Percentiles rank a stretch among this genome's conserved stretches.
Conservation (phyloP, 2,329 filamentous ascomycete species). For the Aspergillus sp. region DNA sequence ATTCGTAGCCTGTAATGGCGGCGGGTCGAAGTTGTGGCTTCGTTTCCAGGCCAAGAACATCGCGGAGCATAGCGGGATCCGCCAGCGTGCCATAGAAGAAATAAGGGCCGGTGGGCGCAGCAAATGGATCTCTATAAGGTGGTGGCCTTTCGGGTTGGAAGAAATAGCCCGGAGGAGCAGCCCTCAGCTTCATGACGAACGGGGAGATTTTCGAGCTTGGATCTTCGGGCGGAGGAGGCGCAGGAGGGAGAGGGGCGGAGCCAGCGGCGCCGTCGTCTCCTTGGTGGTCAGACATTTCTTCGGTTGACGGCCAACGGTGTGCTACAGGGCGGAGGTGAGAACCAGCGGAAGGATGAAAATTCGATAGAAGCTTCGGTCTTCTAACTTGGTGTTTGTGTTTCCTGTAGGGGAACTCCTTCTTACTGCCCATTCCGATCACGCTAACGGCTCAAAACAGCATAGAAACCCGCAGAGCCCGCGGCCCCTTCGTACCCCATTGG, state of each 20-base stretch:
- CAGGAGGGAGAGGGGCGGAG: conserved; percentile 3
- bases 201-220: conserved; percentile 10
- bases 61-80: conserved; percentile 19
- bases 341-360: too few relatives aligned
- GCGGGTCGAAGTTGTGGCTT: conserved; percentile 14
- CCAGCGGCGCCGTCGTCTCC: not conserved
- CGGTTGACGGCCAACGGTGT: too few relatives aligned
- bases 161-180: conserved; percentile 7
- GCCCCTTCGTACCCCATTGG: conserved; percentile 1
- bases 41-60: conserved; percentile 15
- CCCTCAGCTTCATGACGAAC: conserved; percentile 7
- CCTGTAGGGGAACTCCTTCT: too few relatives aligned
- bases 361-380: too few relatives aligned
- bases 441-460: conserved; percentile 1
- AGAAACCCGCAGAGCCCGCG: conserved; percentile 1
- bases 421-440: not conserved
- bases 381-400: too few relatives aligned
- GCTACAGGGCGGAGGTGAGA: too few relatives aligned
- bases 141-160: conserved; percentile 4
- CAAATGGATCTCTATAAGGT: not conserved
- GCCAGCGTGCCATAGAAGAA: conserved; percentile 34
- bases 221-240: conserved; percentile 3
- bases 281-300: not conserved
- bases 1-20: conserved; percentile 16
- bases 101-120: conserved; percentile 17